These are phyloP conservation scores for Macrophomina tecta DNA, from an alignment of 2,329 filamentous ascomycete species.

Conservation along the genomic window DNA sequence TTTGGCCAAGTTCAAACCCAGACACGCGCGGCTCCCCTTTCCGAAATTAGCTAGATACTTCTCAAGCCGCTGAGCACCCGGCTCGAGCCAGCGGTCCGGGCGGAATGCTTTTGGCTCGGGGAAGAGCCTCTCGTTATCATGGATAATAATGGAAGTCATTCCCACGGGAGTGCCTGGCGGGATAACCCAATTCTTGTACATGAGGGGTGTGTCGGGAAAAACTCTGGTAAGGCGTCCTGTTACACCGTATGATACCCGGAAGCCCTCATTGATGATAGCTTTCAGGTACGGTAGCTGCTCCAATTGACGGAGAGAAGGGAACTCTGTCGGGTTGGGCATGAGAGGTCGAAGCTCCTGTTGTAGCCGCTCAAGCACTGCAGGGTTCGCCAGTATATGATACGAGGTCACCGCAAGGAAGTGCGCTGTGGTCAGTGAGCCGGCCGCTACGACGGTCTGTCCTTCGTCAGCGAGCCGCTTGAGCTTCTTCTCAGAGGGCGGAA, in stretches of 20 bases:
- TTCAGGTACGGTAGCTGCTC: conserved; percentile 32
- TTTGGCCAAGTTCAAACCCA: conserved; percentile 30
- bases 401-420: conserved; percentile 43
- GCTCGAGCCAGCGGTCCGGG: conserved; percentile 33
- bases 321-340: neutral
- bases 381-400: conserved; percentile 46
- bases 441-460: conserved; percentile 38
- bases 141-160: conserved; percentile 30
- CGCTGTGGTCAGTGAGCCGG: conserved; percentile 47
- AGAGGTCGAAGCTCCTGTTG: conserved; percentile 42
- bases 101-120: conserved; percentile 30
- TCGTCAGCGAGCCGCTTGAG: conserved; percentile 31
- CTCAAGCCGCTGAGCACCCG: conserved; percentile 30
- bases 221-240: conserved; percentile 32
- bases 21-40: conserved; percentile 31
- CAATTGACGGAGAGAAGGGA: conserved; percentile 10
- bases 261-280: conserved; percentile 34
- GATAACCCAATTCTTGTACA: conserved; percentile 27
- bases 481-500: conserved; percentile 34
- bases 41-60: conserved; percentile 32
- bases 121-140: conserved; percentile 32
- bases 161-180: conserved; percentile 29
- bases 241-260: conserved; percentile 34
- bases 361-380: conserved; percentile 38
- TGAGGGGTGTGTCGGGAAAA: conserved; percentile 26